Percentiles rank a stretch among this genome's conserved stretches.
Conservation (phyloP, 2,329 filamentous ascomycete species). For the Penicillium crustosum region DNA sequence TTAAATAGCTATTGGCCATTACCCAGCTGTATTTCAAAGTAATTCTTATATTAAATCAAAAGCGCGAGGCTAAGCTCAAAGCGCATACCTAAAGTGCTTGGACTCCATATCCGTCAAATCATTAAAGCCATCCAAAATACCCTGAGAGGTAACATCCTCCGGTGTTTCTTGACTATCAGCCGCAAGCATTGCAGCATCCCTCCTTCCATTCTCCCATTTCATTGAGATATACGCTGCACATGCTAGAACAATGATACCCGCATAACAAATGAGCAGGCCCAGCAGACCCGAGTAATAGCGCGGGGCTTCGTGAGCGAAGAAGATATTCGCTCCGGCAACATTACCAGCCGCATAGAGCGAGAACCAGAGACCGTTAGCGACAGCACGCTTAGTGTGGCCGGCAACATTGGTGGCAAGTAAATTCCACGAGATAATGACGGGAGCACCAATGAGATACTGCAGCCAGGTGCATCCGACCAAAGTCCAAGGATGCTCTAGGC, state of each 20-base stretch:
- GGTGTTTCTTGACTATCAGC: constrained; percentile 2
- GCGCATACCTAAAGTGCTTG: constrained; percentile 37
- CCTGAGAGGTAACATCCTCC: constrained; percentile 20
- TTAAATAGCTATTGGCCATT: too few species aligned
- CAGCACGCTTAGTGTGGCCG: constrained; percentile 54
- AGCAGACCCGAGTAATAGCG: constrained; percentile 49
- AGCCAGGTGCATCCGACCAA: constrained; percentile 57
- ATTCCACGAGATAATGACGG: constrained; percentile 55
- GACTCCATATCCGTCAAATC: constrained; percentile 41
- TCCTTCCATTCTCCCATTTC: constrained; percentile 28
- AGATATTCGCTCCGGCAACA: constrained; percentile 50
- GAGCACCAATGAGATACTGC: constrained; percentile 51
- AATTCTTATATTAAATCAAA: not conserved
- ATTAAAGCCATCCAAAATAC: constrained; percentile 36
- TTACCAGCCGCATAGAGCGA: constrained; percentile 51
- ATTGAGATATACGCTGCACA: constrained; percentile 26
- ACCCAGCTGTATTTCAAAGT: not conserved
- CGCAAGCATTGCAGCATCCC: constrained; percentile 15
- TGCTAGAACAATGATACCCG: constrained; percentile 41
- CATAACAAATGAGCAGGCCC: constrained; percentile 47
- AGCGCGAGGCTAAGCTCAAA: constrained; percentile 17
- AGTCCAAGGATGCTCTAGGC: constrained; percentile 48
- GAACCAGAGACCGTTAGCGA: constrained; percentile 53
- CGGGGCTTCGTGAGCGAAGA: constrained; percentile 46
- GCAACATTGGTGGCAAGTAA: constrained; percentile 49